A percentile compares a stretch with the other conserved stretches of the same genome.
phyloP scores from a whole-genome alignment of 768 basidiomycete species.

The Termitomyces sp. region DNA sequence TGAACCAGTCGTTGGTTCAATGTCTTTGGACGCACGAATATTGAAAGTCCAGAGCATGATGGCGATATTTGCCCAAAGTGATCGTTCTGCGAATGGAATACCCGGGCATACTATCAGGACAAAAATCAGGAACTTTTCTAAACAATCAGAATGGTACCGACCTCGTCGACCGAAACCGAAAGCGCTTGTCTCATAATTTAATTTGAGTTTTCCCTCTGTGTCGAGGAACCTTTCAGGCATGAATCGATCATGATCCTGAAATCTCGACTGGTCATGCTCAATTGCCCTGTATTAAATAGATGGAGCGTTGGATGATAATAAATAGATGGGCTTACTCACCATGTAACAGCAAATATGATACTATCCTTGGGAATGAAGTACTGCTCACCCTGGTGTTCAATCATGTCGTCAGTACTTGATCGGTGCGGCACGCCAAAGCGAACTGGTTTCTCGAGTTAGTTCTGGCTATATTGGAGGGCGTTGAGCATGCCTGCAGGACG shows the following conservation, averaged over 20 bases:
- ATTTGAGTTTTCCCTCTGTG: neutral
- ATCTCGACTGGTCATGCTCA: neutral
- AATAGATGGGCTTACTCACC: neutral
- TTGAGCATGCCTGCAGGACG: neutral
- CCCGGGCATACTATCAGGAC: no score
- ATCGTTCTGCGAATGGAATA: no score
- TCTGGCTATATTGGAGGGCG: no score
- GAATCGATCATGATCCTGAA: neutral
- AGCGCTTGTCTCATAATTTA: neutral
- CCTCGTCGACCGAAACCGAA: neutral
- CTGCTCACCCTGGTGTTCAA: neutral
- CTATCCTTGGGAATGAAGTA: neutral
- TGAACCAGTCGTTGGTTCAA: no score
- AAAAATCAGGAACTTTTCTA: no score
- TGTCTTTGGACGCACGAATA: no score
- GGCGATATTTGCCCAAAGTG: no score
- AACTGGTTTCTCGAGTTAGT: neutral
- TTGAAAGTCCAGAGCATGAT: no score
- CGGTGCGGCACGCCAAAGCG: neutral
- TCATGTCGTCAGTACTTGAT: neutral
- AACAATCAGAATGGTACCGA: neutral
- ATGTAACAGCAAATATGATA: neutral
- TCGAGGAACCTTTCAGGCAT: neutral
- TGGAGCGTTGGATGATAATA: no score
- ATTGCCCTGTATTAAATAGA: neutral